Evolutionary conservation across 192 early-diverging fungal genomes (phyloP).

Genomic region (Mortierella alpina): DNA sequence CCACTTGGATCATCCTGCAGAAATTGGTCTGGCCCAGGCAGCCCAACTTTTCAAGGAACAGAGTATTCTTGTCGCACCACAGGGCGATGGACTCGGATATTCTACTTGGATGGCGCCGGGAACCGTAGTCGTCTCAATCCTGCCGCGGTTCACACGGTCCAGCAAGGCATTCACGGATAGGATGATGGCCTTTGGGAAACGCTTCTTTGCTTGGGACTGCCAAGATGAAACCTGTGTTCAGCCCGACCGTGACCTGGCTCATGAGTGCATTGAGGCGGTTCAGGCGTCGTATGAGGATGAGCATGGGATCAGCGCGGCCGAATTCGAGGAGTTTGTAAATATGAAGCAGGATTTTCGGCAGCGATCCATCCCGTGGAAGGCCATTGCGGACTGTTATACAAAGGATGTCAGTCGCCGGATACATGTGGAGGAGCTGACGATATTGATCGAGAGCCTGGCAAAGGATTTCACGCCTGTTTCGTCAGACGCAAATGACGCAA

Average conservation of each 20-base stretch:
- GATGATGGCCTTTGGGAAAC: conserved; percentile 52
- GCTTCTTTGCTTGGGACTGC: conserved; percentile 51
- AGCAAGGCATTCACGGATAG: conserved; percentile 52
- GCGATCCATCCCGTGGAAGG: conserved; percentile 28
- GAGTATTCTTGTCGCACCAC: conserved; percentile 43
- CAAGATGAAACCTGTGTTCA: conserved; percentile 43
- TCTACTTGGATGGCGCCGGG: conserved; percentile 40
- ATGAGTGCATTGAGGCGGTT: conserved; percentile 43
- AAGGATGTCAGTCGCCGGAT: conserved; percentile 46
- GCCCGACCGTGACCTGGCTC: conserved; percentile 37
- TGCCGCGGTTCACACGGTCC: conserved; percentile 47
- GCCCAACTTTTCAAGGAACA: conserved; percentile 42
- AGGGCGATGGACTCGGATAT: conserved; percentile 44
- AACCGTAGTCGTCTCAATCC: conserved; percentile 31
- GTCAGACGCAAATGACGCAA: neutral
- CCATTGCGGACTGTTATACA: conserved; percentile 44
- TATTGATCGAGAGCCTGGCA: conserved; percentile 28
- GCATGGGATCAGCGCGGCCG: conserved; percentile 18
- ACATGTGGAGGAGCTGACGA: conserved; percentile 31
- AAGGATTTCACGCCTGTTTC: conserved; percentile 25
- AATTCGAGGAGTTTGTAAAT: conserved; percentile 42
- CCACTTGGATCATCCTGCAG: conserved; percentile 30
- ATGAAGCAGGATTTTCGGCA: conserved; percentile 47
- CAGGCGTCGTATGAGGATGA: conserved; percentile 10
- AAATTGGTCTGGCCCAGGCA: conserved; percentile 29